These are phyloP conservation scores for Psilocybe sp. DNA, from an alignment of 768 basidiomycete genomes.

Conservation along the genomic window DNA sequence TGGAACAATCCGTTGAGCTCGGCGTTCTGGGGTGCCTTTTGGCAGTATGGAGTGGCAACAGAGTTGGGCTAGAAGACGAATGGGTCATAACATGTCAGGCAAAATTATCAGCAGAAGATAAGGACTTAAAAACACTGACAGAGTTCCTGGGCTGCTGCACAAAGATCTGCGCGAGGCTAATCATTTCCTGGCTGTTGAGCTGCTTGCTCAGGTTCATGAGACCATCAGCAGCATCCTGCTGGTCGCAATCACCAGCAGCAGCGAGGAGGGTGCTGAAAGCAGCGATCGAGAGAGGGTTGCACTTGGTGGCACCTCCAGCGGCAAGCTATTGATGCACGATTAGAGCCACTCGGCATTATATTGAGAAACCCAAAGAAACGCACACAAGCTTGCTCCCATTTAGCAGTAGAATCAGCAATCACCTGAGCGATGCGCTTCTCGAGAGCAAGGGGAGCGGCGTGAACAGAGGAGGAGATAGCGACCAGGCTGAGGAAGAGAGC, in stretches of 20 bases:
- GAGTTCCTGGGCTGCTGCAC: conserved; percentile 51
- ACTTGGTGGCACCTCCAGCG: conserved; percentile 55
- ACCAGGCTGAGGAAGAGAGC: conserved; percentile 27
- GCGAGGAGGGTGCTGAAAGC: conserved; percentile 62
- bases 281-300: conserved; percentile 53
- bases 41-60: conserved; percentile 48
- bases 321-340: conserved; percentile 31
- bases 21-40: conserved; percentile 41
- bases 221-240: conserved; percentile 52
- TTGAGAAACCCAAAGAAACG: conserved; percentile 16
- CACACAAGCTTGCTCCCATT: conserved; percentile 56
- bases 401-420: conserved; percentile 42
- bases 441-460: conserved; percentile 29
- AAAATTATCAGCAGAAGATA: conserved; percentile 20
- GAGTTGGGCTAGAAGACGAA: conserved; percentile 36
- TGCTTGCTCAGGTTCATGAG: conserved; percentile 47
- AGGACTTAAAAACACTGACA: conserved; percentile 26
- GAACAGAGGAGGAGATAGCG: conserved; percentile 27
- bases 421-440: conserved; percentile 49
- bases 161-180: conserved; percentile 43
- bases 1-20: conserved; percentile 55
- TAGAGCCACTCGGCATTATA: background rate
- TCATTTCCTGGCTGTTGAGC: conserved; percentile 41
- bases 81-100: background rate
- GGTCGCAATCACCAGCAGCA: conserved; percentile 49